Evolutionary conservation across 306 rosid species (phyloP).

Genomic region (Leucaena leucocephala): DNA sequence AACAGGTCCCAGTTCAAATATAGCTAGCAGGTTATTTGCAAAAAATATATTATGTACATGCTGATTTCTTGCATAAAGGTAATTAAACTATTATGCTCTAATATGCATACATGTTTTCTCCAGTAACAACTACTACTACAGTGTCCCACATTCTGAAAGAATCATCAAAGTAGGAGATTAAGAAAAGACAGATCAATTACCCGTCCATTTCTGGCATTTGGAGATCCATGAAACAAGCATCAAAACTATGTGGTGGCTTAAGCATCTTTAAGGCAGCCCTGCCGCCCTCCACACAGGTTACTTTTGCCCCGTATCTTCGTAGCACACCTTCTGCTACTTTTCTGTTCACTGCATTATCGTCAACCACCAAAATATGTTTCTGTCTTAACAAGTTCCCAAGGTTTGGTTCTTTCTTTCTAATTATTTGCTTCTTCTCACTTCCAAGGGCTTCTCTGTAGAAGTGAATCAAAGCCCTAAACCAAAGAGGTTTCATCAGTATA

Average conservation of each 20-base stretch:
- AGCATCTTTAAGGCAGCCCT: constrained; percentile 67
- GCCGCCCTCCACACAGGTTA: constrained; percentile 81
- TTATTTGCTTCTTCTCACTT: constrained; percentile 53
- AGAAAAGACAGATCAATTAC: constrained; percentile 53
- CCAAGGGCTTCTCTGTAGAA: constrained; percentile 73
- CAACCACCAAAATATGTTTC: constrained; percentile 84
- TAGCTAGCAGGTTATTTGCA: background rate
- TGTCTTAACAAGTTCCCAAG: constrained; percentile 61
- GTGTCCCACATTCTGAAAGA: constrained; percentile 24
- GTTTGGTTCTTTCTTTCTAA: constrained; percentile 50
- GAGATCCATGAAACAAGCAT: constrained; percentile 99
- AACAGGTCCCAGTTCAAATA: background rate
- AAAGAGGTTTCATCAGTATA: constrained; percentile 73
- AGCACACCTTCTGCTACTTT: constrained; percentile 92
- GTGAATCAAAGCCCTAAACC: constrained; percentile 56
- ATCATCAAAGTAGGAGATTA: constrained; percentile 1
- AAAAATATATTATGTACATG: background rate
- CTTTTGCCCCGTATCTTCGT: constrained; percentile 77
- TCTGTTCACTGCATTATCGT: constrained; percentile 85
- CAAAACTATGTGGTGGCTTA: constrained; percentile 74
- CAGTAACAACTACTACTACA: background rate
- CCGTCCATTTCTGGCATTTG: constrained; percentile 99
- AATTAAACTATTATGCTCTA: constrained; percentile 1
- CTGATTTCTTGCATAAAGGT: background rate
- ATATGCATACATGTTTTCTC: background rate